phyloP scores from a whole-genome alignment of 495 filamentous ascomycete genomes.

The Penicillium subrubescens region DNA sequence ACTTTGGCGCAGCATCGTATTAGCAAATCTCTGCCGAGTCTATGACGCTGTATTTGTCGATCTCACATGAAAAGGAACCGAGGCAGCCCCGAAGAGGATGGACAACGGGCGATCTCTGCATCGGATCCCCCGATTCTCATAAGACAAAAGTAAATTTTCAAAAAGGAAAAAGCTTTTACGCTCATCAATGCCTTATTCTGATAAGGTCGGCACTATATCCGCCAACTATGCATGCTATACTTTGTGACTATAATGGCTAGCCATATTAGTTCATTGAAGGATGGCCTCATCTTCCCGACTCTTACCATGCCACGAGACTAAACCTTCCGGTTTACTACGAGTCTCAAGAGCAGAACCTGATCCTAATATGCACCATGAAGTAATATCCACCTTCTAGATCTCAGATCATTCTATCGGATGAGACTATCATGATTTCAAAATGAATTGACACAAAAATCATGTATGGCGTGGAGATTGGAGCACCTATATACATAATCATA shows the following conservation, averaged over 20 bases:
- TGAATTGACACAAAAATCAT: background rate
- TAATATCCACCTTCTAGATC: background rate
- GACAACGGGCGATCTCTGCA: conserved; percentile 6
- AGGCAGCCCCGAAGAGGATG: conserved; percentile 8
- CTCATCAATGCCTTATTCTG: background rate
- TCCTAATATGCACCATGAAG: background rate
- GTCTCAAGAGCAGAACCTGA: background rate
- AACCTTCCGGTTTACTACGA: background rate
- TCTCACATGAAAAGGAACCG: conserved; percentile 22
- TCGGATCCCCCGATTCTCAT: conserved; percentile 9
- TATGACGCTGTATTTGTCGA: conserved; percentile 12
- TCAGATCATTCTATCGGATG: background rate
- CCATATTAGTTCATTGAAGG: background rate
- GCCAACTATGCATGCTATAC: background rate
- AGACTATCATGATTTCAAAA: background rate
- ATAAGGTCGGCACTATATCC: background rate
- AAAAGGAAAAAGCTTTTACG: background rate
- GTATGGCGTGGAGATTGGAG: conserved; percentile 6
- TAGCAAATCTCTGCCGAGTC: conserved; percentile 7
- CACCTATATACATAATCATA: conserved; percentile 27
- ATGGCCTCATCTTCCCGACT: background rate
- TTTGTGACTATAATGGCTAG: background rate
- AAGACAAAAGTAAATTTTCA: background rate
- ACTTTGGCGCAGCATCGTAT: background rate
- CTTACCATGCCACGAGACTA: background rate